phyloP scores from a whole-genome alignment of 495 filamentous ascomycete species.

The Podospora australis region DNA sequence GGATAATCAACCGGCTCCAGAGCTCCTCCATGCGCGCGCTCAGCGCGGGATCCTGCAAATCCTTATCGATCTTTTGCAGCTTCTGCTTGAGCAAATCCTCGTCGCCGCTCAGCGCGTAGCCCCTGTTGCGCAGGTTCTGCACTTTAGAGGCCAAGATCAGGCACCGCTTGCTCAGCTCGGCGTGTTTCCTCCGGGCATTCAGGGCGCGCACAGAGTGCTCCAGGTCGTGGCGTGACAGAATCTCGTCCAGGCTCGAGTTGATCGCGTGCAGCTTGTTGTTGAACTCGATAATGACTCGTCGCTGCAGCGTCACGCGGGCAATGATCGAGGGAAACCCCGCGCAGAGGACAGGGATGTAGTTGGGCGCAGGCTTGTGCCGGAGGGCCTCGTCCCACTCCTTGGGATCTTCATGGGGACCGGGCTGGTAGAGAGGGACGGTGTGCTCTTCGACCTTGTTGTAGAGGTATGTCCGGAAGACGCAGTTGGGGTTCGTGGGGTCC shows the following conservation, averaged over 20 bases:
- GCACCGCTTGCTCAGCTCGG: constrained; percentile 71
- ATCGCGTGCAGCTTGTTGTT: constrained; percentile 84
- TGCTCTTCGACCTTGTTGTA: constrained; percentile 86
- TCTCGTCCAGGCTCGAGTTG: constrained; percentile 70
- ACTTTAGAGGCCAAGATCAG: constrained; percentile 83
- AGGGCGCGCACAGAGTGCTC: constrained; percentile 70
- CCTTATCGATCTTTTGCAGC: constrained; percentile 64
- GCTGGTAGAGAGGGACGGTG: constrained; percentile 73
- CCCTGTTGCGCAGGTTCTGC: constrained; percentile 82
- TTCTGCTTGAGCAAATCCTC: constrained; percentile 90
- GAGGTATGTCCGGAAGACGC: constrained; percentile 83
- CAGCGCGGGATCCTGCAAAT: constrained; percentile 75
- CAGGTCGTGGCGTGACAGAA: constrained; percentile 77
- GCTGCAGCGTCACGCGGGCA: constrained; percentile 70
- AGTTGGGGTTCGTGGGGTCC: constrained; percentile 62
- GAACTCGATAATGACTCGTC: constrained; percentile 63
- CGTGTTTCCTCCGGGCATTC: constrained; percentile 74
- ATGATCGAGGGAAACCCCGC: constrained; percentile 55
- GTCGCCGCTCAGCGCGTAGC: constrained; percentile 84
- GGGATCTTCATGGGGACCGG: constrained; percentile 67
- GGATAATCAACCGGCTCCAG: constrained; percentile 86
- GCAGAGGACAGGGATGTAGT: constrained; percentile 65
- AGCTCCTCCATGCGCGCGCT: constrained; percentile 85
- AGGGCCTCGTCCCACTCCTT: constrained; percentile 92
- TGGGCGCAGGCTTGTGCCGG: constrained; percentile 68